A percentile compares a stretch with the other conserved stretches of the same genome.
phyloP scores from a whole-genome alignment of 345 rosid genomes.

The Physaria fendleri region DNA sequence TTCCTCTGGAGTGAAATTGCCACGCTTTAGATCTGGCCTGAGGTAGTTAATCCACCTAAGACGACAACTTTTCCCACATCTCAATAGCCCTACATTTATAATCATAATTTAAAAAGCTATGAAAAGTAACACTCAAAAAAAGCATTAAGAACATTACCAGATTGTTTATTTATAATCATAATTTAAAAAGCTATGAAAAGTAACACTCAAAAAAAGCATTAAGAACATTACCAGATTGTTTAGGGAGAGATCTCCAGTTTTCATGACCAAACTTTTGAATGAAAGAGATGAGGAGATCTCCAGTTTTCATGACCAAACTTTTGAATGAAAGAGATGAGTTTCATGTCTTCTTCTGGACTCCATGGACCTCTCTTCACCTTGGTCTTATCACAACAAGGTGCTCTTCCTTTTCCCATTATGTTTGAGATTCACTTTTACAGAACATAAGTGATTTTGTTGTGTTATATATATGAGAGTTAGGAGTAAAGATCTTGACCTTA shows the following conservation, averaged over 20 bases:
- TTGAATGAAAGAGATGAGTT: conserved; percentile 71
- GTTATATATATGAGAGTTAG: neutral
- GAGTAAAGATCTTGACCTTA: conserved; percentile 20
- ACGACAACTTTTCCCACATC: conserved; percentile 95
- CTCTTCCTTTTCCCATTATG: conserved; percentile 76
- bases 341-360: conserved; percentile 86
- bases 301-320: conserved; percentile 60
- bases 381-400: conserved; percentile 90
- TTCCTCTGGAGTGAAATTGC: conserved; percentile 69
- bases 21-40: conserved; percentile 82
- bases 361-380: conserved; percentile 96
- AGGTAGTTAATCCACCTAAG: conserved; percentile 89
- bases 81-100: conserved; percentile 62
- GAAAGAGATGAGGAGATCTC: conserved; percentile 76
- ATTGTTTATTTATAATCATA: no score
- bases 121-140: no score
- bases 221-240: conserved; percentile 56
- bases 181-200: no score
- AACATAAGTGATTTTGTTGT: conserved; percentile 3
- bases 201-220: no score
- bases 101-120: no score
- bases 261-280: conserved; percentile 59
- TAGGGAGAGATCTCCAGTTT: conserved; percentile 69
- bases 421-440: conserved; percentile 11
- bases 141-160: no score